phyloP scores from a whole-genome alignment of 306 rosid genomes.

The Prunus campanulata region DNA sequence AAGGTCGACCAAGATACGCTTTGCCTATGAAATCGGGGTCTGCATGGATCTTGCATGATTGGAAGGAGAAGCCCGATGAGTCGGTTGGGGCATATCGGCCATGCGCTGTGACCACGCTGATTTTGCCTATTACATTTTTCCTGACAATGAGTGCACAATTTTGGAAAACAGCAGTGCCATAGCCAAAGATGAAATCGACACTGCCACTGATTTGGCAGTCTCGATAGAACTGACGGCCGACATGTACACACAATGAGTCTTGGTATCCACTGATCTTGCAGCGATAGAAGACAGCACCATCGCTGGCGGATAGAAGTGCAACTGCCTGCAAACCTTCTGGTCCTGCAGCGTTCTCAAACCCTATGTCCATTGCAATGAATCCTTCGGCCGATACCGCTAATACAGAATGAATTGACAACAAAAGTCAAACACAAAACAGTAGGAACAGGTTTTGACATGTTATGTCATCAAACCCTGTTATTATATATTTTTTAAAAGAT shows the following conservation, averaged over 20 bases:
- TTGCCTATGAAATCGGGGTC: not conserved
- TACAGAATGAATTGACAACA: not conserved
- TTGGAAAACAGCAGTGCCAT: conserved; percentile 9
- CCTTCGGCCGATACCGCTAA: conserved; percentile 1
- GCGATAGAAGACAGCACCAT: not conserved
- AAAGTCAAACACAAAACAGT: not conserved
- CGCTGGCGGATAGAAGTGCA: not conserved
- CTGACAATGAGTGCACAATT: not conserved
- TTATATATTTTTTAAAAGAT: no score
- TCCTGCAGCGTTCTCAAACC: conserved; percentile 5
- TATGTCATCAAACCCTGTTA: not conserved
- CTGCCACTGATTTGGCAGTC: conserved; percentile 13
- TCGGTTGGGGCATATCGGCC: not conserved
- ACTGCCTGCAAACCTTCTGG: not conserved
- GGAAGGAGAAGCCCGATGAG: conserved; percentile 15
- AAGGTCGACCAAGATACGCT: conserved; percentile 6
- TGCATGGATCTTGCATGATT: not conserved
- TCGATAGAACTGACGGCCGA: conserved; percentile 9
- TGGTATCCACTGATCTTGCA: conserved; percentile 18
- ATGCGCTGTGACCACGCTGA: not conserved
- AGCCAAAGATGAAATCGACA: conserved; percentile 20
- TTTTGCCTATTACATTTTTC: not conserved
- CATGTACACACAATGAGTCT: conserved; percentile 7
- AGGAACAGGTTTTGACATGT: not conserved
- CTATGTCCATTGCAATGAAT: conserved; percentile 11